Conservation (phyloP, 1,284 basidiomycete species). For the Pascua guehoae region DNA sequence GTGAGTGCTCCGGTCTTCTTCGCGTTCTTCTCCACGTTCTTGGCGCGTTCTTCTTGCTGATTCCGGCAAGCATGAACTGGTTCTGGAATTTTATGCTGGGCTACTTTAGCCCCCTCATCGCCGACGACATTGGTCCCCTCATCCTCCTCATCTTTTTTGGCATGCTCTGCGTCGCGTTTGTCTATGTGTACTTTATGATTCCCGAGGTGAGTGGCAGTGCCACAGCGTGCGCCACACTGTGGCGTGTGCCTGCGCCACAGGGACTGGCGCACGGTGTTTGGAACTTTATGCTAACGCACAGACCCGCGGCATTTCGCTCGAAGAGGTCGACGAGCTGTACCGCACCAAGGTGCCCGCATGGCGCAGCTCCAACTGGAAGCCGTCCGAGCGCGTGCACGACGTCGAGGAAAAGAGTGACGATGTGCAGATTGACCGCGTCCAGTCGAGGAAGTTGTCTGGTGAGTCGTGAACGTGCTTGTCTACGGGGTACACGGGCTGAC, state of each 20-base stretch:
- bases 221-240: no score
- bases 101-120: constrained; percentile 55
- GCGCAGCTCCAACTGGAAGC: constrained; percentile 61
- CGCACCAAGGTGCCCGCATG: constrained; percentile 63
- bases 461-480: no score
- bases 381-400: constrained; percentile 30
- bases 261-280: no score
- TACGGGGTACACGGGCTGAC: no score
- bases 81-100: constrained; percentile 61
- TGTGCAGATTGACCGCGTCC: neutral
- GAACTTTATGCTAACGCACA: no score
- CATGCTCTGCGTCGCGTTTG: constrained; percentile 64
- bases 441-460: neutral
- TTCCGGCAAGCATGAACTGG: constrained; percentile 37
- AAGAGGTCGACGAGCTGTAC: constrained; percentile 75
- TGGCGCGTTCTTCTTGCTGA: neutral
- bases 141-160: constrained; percentile 57
- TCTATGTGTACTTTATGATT: constrained; percentile 57
- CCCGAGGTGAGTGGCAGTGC: constrained; percentile 54
- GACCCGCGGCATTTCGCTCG: constrained; percentile 66
- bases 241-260: no score
- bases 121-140: constrained; percentile 61
- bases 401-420: constrained; percentile 3
- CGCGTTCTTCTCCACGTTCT: neutral
- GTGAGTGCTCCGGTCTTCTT: no score